Evolutionary conservation across 495 filamentous ascomycete species (phyloP).

Genomic region (Penicillium parvum): DNA sequence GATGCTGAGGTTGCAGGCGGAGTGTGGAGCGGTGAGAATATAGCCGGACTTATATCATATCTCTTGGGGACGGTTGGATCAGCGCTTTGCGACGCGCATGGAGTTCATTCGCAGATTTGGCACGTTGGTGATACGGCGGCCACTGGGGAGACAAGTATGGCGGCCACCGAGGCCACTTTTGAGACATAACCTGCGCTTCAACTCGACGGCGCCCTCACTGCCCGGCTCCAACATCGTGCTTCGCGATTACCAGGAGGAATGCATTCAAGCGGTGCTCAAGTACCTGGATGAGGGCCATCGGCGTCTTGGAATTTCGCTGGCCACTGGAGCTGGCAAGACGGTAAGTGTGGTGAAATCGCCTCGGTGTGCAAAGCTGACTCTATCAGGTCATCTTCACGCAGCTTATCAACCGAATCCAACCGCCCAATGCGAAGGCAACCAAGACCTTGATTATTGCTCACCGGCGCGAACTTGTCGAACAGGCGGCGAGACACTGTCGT

Average conservation of each 20-base stretch:
- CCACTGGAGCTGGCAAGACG: conserved; percentile 94
- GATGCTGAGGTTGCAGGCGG: too few relatives aligned
- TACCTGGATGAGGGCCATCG: conserved; percentile 70
- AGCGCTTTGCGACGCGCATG: conserved; percentile 19
- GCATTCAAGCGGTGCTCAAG: conserved; percentile 77
- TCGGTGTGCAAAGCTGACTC: background rate
- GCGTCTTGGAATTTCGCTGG: conserved; percentile 81
- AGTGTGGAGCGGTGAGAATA: too few relatives aligned
- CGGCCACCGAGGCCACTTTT: background rate
- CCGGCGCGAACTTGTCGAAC: conserved; percentile 90
- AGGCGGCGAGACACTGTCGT: conserved; percentile 80
- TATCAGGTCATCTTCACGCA: conserved; percentile 89
- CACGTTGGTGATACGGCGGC: conserved; percentile 16
- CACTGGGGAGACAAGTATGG: conserved; percentile 9
- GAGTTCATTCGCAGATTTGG: conserved; percentile 31
- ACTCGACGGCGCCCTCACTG: conserved; percentile 26
- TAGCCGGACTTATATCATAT: too few relatives aligned
- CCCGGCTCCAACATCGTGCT: conserved; percentile 48
- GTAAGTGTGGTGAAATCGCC: conserved; percentile 40
- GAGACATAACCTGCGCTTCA: conserved; percentile 16
- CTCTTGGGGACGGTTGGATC: too few relatives aligned
- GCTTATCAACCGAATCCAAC: conserved; percentile 72
- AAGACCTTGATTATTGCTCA: conserved; percentile 92
- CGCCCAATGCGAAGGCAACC: conserved; percentile 51
- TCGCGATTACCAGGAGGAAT: conserved; percentile 80